Conservation (phyloP, 495 filamentous ascomycete species). For the Aspergillus ellipticus region DNA sequence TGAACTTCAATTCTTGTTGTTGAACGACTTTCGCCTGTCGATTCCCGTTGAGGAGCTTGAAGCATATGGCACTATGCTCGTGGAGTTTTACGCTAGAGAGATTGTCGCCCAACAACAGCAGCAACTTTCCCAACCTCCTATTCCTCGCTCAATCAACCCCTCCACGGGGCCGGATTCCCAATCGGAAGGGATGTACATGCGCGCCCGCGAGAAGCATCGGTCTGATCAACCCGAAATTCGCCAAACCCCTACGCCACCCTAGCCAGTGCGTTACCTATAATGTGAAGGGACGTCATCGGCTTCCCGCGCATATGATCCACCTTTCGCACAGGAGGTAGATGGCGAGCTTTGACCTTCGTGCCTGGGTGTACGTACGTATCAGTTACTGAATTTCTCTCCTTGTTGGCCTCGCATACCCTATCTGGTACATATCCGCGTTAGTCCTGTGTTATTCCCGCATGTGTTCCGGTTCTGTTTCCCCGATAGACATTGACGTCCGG, state of each 20-base stretch:
- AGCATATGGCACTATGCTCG: slow-evolving; percentile 96
- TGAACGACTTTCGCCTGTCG: slow-evolving; percentile 96
- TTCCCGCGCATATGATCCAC: too few species aligned
- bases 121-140: slow-evolving; percentile 21
- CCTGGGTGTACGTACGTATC: slow-evolving; percentile 13
- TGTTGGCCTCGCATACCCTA: slow-evolving; percentile 20
- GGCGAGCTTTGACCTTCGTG: slow-evolving; percentile 5
- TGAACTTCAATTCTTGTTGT: slow-evolving; percentile 90
- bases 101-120: slow-evolving; percentile 66
- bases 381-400: slow-evolving; percentile 4
- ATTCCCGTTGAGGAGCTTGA: slow-evolving; percentile 94
- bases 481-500: neutral
- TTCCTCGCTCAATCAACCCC: slow-evolving; percentile 22
- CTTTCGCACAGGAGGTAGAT: slow-evolving; percentile 4
- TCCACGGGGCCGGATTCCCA: slow-evolving; percentile 17
- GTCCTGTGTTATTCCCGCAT: slow-evolving; percentile 3
- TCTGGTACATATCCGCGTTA: slow-evolving; percentile 7
- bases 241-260: slow-evolving; percentile 45
- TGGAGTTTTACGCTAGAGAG: slow-evolving; percentile 95
- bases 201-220: slow-evolving; percentile 30
- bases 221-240: slow-evolving; percentile 25
- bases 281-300: too few species aligned
- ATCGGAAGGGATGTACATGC: slow-evolving; percentile 40
- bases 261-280: neutral
- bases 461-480: neutral